phyloP scores from a whole-genome alignment of 202 grass and related monocot genomes.

The Setaria viridis region DNA sequence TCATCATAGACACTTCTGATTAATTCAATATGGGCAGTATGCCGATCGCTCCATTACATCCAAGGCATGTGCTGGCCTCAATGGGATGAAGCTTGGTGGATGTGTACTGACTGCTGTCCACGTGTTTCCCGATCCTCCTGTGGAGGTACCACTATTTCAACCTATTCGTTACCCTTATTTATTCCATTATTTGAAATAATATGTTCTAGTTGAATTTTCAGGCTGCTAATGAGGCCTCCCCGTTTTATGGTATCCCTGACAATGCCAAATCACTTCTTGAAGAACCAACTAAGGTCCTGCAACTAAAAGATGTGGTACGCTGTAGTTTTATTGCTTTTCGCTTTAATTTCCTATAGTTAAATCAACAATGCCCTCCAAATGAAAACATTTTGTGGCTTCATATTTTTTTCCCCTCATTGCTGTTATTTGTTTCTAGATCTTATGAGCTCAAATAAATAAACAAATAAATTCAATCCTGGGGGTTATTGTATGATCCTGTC shows the following conservation, averaged over 20 bases:
- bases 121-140: constrained; percentile 58
- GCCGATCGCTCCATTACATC: constrained; percentile 76
- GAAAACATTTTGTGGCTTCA: constrained; percentile 12
- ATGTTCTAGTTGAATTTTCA: constrained; percentile 53
- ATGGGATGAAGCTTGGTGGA: constrained; percentile 90
- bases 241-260: constrained; percentile 83
- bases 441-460: constrained; percentile 10
- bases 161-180: constrained; percentile 32
- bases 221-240: constrained; percentile 53
- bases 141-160: constrained; percentile 49
- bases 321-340: constrained; percentile 32
- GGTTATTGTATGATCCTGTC: not conserved
- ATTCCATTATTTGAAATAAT: constrained; percentile 31
- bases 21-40: constrained; percentile 65
- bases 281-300: constrained; percentile 74
- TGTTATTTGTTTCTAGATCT: not conserved
- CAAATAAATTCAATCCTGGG: not conserved
- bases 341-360: constrained; percentile 29
- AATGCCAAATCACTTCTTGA: constrained; percentile 74
- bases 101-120: constrained; percentile 71
- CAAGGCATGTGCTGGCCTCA: constrained; percentile 94
- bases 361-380: not conserved
- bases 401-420: not conserved
- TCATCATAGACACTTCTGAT: constrained; percentile 27
- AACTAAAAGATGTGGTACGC: constrained; percentile 93